Evolutionary conservation across 805 yeast species (phyloP).

Genomic region (Schwanniomyces vanrijiae): DNA sequence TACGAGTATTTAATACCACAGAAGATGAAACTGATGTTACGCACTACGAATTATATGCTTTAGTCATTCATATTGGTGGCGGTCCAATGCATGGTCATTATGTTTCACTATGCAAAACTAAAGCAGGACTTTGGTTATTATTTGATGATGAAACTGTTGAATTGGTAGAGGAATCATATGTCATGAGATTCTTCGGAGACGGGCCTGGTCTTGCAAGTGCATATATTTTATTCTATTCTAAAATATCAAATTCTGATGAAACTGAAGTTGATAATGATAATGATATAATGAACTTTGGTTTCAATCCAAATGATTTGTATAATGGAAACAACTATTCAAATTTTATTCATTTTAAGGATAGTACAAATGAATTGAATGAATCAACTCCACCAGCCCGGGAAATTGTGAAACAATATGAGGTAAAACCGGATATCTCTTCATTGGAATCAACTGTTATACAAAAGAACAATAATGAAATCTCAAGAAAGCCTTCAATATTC

Average conservation of each 20-base stretch:
- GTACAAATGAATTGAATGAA: constrained; percentile 9
- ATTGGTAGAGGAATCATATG: constrained; percentile 78
- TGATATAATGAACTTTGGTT: constrained; percentile 34
- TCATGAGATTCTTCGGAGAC: constrained; percentile 84
- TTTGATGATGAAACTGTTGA: constrained; percentile 97
- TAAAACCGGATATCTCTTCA: constrained; percentile 11
- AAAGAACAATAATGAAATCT: not conserved
- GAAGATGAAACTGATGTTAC: constrained; percentile 43
- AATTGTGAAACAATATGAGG: constrained; percentile 7
- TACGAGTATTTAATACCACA: constrained; percentile 71
- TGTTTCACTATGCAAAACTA: constrained; percentile 80
- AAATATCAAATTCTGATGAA: constrained; percentile 30
- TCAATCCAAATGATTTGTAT: constrained; percentile 28
- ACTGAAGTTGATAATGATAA: constrained; percentile 44
- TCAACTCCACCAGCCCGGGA: constrained; percentile 7
- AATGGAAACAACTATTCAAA: constrained; percentile 31
- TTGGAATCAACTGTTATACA: constrained; percentile 5
- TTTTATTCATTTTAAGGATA: constrained; percentile 11
- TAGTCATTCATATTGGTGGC: constrained; percentile 94
- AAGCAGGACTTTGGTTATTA: constrained; percentile 79
- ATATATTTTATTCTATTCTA: constrained; percentile 78
- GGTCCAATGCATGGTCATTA: constrained; percentile 99
- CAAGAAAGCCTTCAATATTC: constrained; percentile 17
- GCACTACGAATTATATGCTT: constrained; percentile 77
- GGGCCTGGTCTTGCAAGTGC: constrained; percentile 89